Conservation (phyloP, 305 asterid genomes). For the Ilex paraguariensis region DNA sequence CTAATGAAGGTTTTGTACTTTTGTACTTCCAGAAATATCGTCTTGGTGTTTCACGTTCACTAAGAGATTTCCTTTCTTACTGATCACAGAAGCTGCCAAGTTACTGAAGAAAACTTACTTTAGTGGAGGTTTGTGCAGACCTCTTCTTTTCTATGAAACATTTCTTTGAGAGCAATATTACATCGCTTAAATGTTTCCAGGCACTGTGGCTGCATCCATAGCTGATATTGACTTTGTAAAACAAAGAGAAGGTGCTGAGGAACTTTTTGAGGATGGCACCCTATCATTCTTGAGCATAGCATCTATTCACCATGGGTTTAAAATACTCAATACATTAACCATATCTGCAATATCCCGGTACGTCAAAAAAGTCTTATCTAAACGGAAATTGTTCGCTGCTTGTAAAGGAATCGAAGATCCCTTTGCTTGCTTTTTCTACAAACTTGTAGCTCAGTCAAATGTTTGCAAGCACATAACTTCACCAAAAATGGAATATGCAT, state of each 20-base stretch:
- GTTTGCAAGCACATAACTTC: too few species aligned
- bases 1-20: background rate
- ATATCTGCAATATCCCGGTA: constrained; percentile 75
- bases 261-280: constrained; percentile 92
- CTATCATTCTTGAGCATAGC: constrained; percentile 76
- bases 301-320: constrained; percentile 88
- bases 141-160: constrained; percentile 8
- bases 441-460: background rate
- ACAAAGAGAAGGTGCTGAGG: constrained; percentile 87
- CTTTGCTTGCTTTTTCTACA: background rate
- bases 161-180: constrained; percentile 14
- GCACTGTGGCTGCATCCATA: constrained; percentile 95
- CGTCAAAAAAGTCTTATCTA: constrained; percentile 7
- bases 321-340: constrained; percentile 62
- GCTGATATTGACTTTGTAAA: constrained; percentile 85
- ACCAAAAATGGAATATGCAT: too few species aligned
- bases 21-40: background rate
- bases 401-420: background rate
- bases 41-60: constrained; percentile 8
- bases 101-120: constrained; percentile 88
- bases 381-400: background rate
- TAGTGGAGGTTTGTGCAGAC: constrained; percentile 70
- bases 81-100: constrained; percentile 60
- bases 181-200: constrained; percentile 34
- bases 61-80: constrained; percentile 10